Percentiles rank a stretch among this genome's conserved stretches.
phyloP scores from a whole-genome alignment of 1,284 basidiomycete species.

The Microbotryum lychnidis-dioicae region DNA sequence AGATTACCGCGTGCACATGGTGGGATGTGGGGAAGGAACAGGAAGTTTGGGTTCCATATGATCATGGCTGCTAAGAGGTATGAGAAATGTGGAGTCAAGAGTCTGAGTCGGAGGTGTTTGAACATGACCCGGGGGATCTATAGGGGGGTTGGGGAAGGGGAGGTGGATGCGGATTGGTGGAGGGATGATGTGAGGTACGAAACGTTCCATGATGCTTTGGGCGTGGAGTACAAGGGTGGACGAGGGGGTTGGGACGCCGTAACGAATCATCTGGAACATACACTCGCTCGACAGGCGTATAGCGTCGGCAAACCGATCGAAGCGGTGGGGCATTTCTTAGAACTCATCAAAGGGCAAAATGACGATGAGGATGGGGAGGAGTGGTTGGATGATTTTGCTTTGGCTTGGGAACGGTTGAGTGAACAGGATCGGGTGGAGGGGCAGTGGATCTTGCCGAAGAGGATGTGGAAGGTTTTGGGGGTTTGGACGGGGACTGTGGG shows the following conservation, averaged over 20 bases:
- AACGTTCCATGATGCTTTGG: too few relatives aligned
- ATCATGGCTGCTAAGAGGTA: constrained; percentile 47
- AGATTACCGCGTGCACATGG: constrained; percentile 32
- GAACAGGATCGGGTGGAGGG: too few relatives aligned
- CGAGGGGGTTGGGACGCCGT: constrained; percentile 41
- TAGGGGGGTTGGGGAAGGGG: constrained; percentile 6
- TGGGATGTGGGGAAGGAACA: constrained; percentile 25
- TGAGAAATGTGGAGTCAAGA: constrained; percentile 47
- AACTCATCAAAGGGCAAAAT: constrained; percentile 33
- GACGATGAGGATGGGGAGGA: constrained; percentile 38
- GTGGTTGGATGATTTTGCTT: constrained; percentile 44
- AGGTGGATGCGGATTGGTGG: too few relatives aligned
- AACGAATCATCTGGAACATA: constrained; percentile 45
- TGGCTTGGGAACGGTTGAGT: constrained; percentile 42
- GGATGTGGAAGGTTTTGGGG: too few relatives aligned
- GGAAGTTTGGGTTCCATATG: constrained; percentile 46
- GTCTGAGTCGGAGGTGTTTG: constrained; percentile 20
- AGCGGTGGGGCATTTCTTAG: constrained; percentile 45
- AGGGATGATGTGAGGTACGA: too few relatives aligned
- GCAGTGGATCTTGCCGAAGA: too few relatives aligned
- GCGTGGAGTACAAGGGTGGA: too few relatives aligned
- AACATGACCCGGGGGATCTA: too few relatives aligned
- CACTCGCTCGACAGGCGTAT: constrained; percentile 48
- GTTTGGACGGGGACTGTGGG: not conserved
- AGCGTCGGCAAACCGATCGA: constrained; percentile 45